These are phyloP conservation scores for Carnegiea gigantea DNA, from an alignment of 179 eudicot genomes.

Conservation along the genomic window DNA sequence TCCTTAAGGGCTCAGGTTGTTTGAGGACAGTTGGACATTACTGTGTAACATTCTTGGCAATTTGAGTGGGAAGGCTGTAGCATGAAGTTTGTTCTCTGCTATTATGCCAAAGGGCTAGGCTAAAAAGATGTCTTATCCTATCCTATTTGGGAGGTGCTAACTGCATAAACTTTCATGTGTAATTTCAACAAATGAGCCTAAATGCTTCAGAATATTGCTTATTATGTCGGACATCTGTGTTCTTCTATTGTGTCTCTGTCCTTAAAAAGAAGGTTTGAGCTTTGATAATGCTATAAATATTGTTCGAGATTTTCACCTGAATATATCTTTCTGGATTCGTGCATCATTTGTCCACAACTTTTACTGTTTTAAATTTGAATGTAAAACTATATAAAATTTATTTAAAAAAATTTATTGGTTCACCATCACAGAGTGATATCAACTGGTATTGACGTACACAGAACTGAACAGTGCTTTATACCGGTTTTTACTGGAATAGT, in stretches of 20 bases:
- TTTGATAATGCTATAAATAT: too few relatives aligned
- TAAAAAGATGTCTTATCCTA: background rate
- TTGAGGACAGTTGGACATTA: background rate
- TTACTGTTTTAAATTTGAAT: too few relatives aligned
- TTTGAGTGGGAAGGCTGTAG: background rate
- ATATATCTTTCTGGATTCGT: too few relatives aligned
- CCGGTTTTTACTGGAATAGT: background rate
- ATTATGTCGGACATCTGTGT: background rate
- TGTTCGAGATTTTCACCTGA: too few relatives aligned
- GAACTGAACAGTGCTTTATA: too few relatives aligned
- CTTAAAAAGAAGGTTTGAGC: too few relatives aligned
- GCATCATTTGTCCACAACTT: too few relatives aligned
- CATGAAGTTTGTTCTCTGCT: background rate
- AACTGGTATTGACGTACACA: too few relatives aligned
- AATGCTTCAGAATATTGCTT: background rate
- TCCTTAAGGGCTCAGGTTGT: too few relatives aligned
- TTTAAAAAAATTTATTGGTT: background rate
- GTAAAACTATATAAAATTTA: too few relatives aligned
- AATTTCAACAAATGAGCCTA: too few relatives aligned
- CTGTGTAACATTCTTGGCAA: background rate
- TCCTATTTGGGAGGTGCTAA: background rate
- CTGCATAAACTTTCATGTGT: background rate
- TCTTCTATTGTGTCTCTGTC: background rate
- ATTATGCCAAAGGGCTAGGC: background rate
- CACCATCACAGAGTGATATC: background rate